Percentiles rank a stretch among this genome's conserved stretches.
phyloP scores from a whole-genome alignment of 2,329 filamentous ascomycete species.

The Dactylonectria estremocensis region DNA sequence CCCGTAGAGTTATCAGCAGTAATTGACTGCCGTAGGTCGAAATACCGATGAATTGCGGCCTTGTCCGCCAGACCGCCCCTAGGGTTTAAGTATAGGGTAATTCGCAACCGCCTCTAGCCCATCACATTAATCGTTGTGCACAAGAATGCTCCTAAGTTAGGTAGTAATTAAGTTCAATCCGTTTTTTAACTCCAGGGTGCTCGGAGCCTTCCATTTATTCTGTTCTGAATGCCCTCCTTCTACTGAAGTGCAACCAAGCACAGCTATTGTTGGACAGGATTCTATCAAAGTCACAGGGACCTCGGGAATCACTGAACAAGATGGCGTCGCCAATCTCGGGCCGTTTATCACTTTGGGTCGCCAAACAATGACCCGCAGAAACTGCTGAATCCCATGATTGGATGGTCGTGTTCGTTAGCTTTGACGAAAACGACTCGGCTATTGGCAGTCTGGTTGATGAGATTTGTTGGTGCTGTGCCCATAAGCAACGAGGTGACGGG shows the following conservation, averaged over 20 bases:
- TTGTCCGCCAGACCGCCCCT: background rate
- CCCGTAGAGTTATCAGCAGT: slow-evolving; percentile 4
- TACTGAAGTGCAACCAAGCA: background rate
- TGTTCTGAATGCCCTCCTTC: slow-evolving; percentile 13
- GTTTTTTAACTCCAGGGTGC: background rate
- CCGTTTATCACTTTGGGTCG: slow-evolving; percentile 12
- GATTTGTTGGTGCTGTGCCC: slow-evolving; percentile 1
- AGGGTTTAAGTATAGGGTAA: background rate
- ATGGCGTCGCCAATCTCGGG: slow-evolving; percentile 29
- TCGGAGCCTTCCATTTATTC: slow-evolving; percentile 5
- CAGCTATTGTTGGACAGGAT: background rate
- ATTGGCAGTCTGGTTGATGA: slow-evolving; percentile 1
- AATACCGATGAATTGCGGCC: background rate
- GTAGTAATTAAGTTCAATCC: background rate
- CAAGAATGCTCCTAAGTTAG: too few species aligned
- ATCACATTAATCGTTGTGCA: too few species aligned
- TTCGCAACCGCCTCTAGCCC: background rate
- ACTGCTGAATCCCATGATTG: slow-evolving; percentile 13
- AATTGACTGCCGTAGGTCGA: slow-evolving; percentile 6
- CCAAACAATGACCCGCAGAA: slow-evolving; percentile 22
- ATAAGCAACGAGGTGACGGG: slow-evolving; percentile 12
- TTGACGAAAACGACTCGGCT: slow-evolving; percentile 7
- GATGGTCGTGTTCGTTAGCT: background rate
- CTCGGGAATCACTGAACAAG: slow-evolving; percentile 2
- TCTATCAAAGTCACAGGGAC: background rate